A percentile compares a stretch with the other conserved stretches of the same genome.
These are phyloP conservation scores for Coemansia sp. DNA, from an alignment of 192 early-diverging fungal genomes.

Conservation along the genomic window DNA sequence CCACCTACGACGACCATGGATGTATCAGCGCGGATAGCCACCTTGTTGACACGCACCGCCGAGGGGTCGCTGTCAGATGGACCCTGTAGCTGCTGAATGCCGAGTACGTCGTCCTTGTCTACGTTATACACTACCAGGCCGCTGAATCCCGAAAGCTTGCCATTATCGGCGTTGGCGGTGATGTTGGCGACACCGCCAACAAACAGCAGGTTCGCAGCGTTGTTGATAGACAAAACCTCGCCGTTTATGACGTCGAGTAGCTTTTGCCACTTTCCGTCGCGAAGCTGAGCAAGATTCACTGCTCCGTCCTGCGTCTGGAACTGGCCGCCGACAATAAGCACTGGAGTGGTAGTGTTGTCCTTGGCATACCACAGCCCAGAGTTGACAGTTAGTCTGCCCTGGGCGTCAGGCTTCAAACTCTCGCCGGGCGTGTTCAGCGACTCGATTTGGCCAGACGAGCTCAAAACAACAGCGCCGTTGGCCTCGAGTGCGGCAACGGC, in stretches of 20 bases:
- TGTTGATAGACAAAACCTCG: constrained; percentile 51
- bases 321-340: constrained; percentile 55
- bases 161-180: constrained; percentile 3
- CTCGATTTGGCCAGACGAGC: constrained; percentile 25
- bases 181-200: constrained; percentile 57
- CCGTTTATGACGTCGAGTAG: constrained; percentile 45
- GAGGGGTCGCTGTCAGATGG: constrained; percentile 7
- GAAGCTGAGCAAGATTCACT: constrained; percentile 47
- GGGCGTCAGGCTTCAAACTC: constrained; percentile 23
- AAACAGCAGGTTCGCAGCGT: constrained; percentile 55
- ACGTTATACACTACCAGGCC: constrained; percentile 57
- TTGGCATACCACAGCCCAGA: constrained; percentile 57
- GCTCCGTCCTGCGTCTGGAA: constrained; percentile 49
- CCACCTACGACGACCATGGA: constrained; percentile 53
- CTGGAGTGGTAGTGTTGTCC: constrained; percentile 32
- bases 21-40: constrained; percentile 43
- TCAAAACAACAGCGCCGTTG: constrained; percentile 31
- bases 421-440: constrained; percentile 29
- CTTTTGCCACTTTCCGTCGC: constrained; percentile 44
- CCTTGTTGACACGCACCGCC: constrained; percentile 40
- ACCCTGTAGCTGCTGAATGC: constrained; percentile 25
- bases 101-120: constrained; percentile 17
- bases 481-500: constrained; percentile 43
- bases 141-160: constrained; percentile 18
- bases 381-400: constrained; percentile 39